Conservation (phyloP, 108 stramenopile genomes). For the Cyclotella cryptica region DNA sequence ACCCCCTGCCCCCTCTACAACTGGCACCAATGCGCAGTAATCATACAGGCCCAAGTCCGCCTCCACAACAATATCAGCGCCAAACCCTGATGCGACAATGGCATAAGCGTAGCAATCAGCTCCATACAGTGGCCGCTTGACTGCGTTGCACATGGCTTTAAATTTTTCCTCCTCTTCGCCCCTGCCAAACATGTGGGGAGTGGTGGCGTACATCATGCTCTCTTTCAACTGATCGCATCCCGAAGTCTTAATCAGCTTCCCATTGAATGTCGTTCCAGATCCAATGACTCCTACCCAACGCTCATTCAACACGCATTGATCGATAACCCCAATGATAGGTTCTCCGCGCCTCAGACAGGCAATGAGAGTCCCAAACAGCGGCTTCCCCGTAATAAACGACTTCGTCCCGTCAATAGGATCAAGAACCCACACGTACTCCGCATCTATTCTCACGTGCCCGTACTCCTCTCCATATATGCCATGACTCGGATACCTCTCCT, state of each 20-base stretch:
- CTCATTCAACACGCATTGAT: conserved; percentile 63
- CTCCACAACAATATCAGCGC: conserved; percentile 62
- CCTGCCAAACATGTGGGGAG: conserved; percentile 62
- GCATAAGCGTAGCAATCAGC: conserved; percentile 71
- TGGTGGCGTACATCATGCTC: conserved; percentile 57
- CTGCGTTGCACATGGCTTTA: conserved; percentile 30
- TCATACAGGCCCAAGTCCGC: conserved; percentile 67
- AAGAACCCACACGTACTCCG: conserved; percentile 64
- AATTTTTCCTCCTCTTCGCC: conserved; percentile 56
- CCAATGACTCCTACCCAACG: conserved; percentile 62
- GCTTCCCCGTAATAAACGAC: conserved; percentile 67
- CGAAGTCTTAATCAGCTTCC: conserved; percentile 43
- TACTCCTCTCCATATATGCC: conserved; percentile 67
- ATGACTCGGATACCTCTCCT: conserved; percentile 55
- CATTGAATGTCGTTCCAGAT: conserved; percentile 53
- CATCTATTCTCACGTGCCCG: conserved; percentile 51
- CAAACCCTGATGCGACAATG: conserved; percentile 60
- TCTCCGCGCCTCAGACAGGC: conserved; percentile 49
- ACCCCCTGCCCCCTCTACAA: conserved; percentile 63
- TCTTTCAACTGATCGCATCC: conserved; percentile 35
- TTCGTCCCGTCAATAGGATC: conserved; percentile 72
- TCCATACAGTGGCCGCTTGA: conserved; percentile 52
- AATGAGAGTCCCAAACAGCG: conserved; percentile 65
- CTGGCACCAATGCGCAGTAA: conserved; percentile 62
- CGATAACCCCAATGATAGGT: conserved; percentile 63